phyloP scores from a whole-genome alignment of 768 basidiomycete species.

The Saitozyma sp. region DNA sequence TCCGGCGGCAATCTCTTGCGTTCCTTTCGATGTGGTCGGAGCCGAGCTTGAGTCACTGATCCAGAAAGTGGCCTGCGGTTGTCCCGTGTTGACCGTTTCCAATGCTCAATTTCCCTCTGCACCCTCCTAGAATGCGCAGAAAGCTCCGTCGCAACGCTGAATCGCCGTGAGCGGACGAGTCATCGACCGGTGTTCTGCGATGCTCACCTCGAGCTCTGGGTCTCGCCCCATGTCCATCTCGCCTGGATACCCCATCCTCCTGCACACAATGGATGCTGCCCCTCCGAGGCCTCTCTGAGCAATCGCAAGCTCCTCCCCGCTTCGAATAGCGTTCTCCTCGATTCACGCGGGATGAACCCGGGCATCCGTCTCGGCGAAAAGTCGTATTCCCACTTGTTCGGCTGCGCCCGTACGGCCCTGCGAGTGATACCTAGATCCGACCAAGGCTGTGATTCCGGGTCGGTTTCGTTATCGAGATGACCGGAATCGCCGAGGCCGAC shows the following conservation, averaged over 20 bases:
- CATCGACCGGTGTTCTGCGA: not conserved
- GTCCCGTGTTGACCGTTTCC: conserved; percentile 21
- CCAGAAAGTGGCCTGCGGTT: conserved; percentile 15
- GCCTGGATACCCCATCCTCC: conserved; percentile 20
- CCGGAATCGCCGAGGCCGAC: conserved; percentile 25
- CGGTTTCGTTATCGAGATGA: conserved; percentile 15
- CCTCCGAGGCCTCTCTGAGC: conserved; percentile 31
- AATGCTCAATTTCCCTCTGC: conserved; percentile 21
- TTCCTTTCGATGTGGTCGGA: conserved; percentile 13
- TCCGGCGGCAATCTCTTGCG: conserved; percentile 29
- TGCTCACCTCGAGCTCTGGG: not conserved
- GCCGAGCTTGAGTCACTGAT: not conserved
- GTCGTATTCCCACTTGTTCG: conserved; percentile 25
- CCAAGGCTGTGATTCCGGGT: conserved; percentile 37
- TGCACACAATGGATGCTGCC: conserved; percentile 33
- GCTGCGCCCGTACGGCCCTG: not conserved
- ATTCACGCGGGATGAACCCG: conserved; percentile 28
- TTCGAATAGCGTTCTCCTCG: conserved; percentile 35
- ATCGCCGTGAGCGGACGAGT: not conserved
- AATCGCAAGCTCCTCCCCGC: conserved; percentile 38
- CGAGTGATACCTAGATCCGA: conserved; percentile 41
- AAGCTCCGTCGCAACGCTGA: conserved; percentile 1
- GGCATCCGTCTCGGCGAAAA: conserved; percentile 37
- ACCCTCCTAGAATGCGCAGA: conserved; percentile 20
- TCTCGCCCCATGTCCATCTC: conserved; percentile 26